phyloP scores from a whole-genome alignment of 2,329 filamentous ascomycete species.

The Pseudogymnoascus sp. region DNA sequence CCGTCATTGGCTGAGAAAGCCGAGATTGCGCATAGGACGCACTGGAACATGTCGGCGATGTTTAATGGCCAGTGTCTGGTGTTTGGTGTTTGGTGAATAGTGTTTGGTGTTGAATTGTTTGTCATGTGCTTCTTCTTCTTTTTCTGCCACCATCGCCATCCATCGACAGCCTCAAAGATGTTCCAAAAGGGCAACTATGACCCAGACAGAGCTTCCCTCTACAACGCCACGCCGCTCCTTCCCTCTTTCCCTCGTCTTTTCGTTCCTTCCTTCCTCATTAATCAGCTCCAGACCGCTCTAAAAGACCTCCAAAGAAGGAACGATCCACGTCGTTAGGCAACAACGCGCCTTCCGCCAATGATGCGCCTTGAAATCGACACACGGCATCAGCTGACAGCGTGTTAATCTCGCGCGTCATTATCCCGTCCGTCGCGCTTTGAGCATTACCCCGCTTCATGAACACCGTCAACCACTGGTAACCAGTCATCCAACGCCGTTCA shows the following conservation, averaged over 20 bases:
- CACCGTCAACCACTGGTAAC: not conserved
- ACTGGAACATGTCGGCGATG: not conserved
- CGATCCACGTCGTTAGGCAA: not conserved
- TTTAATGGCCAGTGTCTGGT: not conserved
- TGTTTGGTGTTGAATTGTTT: not conserved
- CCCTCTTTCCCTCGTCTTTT: not conserved
- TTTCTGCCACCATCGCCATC: not conserved
- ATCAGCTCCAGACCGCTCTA: not conserved
- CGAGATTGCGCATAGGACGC: not conserved
- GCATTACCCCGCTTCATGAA: not conserved
- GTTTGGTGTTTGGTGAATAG: not conserved
- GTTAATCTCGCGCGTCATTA: not conserved
- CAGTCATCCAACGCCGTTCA: not conserved
- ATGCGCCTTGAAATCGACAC: not conserved
- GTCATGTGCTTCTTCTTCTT: not conserved
- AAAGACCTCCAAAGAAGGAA: not conserved
- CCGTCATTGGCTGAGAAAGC: too few relatives aligned
- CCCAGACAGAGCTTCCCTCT: not conserved
- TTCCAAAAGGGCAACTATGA: not conserved
- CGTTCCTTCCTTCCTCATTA: not conserved
- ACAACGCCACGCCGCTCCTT: not conserved
- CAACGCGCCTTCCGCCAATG: slow-evolving; percentile 1
- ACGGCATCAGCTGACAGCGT: not conserved
- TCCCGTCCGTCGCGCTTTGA: not conserved
- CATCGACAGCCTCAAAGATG: not conserved